Evolutionary conservation across 2,329 filamentous ascomycete genomes (phyloP), one percentile per base, ranked within the genome.

Genomic region (Nothophaeocryptopus gaeumannii): DNA sequence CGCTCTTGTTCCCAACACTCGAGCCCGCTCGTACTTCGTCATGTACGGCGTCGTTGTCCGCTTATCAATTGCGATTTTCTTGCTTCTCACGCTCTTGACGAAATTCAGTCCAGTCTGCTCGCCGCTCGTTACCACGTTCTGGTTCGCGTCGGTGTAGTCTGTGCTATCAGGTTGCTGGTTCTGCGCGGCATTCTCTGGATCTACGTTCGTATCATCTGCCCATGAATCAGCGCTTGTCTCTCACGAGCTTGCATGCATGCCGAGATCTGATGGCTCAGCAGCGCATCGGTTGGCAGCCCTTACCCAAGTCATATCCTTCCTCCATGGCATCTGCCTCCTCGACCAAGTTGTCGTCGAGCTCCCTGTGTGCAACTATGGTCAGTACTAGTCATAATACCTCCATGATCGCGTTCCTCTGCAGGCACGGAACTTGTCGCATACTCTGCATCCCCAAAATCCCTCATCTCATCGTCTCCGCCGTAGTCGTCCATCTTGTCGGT

Each of bases 11-110:
- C 93, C 93, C 58, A 99, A 75, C 52, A 99, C 92, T 67, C 93
- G 84, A 56, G 93, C 93, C 63, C 85, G 83, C 78, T 99, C 93
- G 74, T 99, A 99, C 76, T 99, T 99, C 60, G 93, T 99, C 92
- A 99, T 95, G 75, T 96, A 99, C 2, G 92, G 93, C 26, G 93
- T 99, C 8, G 93, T 99, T 16, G 83, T 87, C 63, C 93, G 84
- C 73, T 95, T 82, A 59, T 91, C 88, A 60, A 89, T 88, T 49
- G 90, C 81, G 42, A 99, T 92, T 74, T 89, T 95, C 81, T 95
- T 96, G 73, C 91, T 76, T 66, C 79, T 78, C 54, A 80, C 66
- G 59, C 76, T 75, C 58, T 79, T 73, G 66, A 83, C 76, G 30
- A 78, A 78, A 56, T 82, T 83, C 9, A 39, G 35, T 10, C 56